Evolutionary conservation across 1,284 basidiomycete species (phyloP), one percentile per base, ranked within the genome.

Genomic region (Macrocystidia cucumis): DNA sequence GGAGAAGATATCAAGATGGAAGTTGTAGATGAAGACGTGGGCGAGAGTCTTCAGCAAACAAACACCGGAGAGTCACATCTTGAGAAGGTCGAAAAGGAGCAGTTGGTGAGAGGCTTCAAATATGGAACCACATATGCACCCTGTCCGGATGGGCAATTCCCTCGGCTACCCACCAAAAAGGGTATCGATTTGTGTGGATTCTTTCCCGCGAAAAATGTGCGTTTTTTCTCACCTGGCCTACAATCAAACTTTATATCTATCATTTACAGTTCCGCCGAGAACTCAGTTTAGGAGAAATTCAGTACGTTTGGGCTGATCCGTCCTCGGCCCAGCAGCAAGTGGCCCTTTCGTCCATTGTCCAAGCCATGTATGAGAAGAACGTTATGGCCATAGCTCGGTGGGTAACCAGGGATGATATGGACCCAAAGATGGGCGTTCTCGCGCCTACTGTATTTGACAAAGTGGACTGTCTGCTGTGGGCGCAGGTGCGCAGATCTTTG

Each of bases 131-230:
- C 84, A 2, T 91, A 91, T 56, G 82, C 82, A 1, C 89, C 91
- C 2, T 80, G 84, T 55, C 82, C 87, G 2, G 86, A 89, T 28
- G 86, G 75, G 4, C 72, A 82, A 34, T 93, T 91, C 46, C 72
- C 73, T 26, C 71, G 68, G 37, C 61, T 91, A 19, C 63, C 68
- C 3, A 88, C 90, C 1, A 72, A 65, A 49, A 84, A 82, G 49
- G 91, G 91, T 1, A 82, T 97, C 24, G 90, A 96, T 40, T 77
- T 98, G 28, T 76, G 87, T 43, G 85, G 84, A 0, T 95, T 97
- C 62, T 84, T 93, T 56, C 70, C 67, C 1, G 55, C 55, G 14
- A 67, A 69, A 36, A 74, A 80, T 42, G 88, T 86, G 46, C 40
- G 77, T 42, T 19, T 29, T 40, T 32, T 22, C 19, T 21, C 21